phyloP scores from a whole-genome alignment of 2,329 filamentous ascomycete genomes.

The Fusarium haematococcum region DNA sequence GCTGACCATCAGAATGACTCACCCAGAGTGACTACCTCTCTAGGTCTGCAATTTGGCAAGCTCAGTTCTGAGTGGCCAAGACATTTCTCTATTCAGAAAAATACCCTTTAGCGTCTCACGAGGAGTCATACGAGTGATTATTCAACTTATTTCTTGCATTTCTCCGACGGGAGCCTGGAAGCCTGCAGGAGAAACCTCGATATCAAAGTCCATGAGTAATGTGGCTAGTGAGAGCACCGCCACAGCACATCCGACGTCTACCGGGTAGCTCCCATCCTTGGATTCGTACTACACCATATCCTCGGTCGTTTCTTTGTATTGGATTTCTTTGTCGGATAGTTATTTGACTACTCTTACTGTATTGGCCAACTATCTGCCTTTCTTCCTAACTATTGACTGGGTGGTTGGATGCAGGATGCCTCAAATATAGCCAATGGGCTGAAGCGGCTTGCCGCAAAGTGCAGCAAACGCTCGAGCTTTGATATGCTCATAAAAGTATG shows the following conservation, averaged over 20 bases:
- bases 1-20: slow-evolving; percentile 35
- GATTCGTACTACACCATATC: not conserved
- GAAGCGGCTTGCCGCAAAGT: not conserved
- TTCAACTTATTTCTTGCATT: not conserved
- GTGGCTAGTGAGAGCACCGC: not conserved
- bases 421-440: not conserved
- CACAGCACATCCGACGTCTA: not conserved
- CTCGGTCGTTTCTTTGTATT: not conserved
- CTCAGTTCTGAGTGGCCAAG: slow-evolving; percentile 11
- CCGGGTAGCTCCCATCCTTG: not conserved
- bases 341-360: not conserved
- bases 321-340: not conserved
- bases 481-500: not conserved
- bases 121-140: slow-evolving; percentile 24
- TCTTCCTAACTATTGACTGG: not conserved
- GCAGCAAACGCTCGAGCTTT: not conserved
- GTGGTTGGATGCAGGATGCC: not conserved
- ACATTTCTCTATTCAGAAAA: not conserved
- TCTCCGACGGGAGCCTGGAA: not conserved
- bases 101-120: slow-evolving; percentile 7
- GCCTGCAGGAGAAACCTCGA: not conserved
- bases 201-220: not conserved
- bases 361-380: not conserved
- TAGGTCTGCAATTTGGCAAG: slow-evolving; percentile 13
- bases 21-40: slow-evolving; percentile 20